Evolutionary conservation across 139 green algal genomes (phyloP).

Genomic region (Chlamydomonas sp.): DNA sequence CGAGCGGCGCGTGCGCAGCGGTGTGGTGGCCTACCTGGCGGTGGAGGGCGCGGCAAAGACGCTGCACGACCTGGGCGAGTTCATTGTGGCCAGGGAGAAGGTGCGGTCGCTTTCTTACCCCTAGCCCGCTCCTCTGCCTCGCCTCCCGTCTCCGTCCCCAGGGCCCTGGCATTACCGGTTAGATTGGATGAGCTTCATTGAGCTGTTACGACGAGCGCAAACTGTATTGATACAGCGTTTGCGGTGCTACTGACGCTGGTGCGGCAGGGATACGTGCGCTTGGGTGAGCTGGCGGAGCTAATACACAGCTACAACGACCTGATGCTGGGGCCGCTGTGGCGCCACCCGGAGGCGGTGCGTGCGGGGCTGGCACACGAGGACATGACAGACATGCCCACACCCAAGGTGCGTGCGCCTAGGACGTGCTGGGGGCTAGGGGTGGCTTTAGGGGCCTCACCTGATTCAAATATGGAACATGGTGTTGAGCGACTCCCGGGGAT

Average conservation of each 20-base stretch:
- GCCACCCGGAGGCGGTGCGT: not conserved
- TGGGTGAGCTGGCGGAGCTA: not conserved
- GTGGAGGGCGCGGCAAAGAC: not conserved
- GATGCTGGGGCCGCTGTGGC: not conserved
- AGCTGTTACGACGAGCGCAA: no score
- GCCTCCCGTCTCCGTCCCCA: no score
- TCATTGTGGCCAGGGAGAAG: not conserved
- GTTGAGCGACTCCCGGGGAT: no score
- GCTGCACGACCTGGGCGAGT: slow-evolving; percentile 5
- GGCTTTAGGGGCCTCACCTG: not conserved
- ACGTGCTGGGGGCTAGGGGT: not conserved
- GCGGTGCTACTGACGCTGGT: not conserved
- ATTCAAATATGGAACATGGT: not conserved
- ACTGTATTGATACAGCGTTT: not conserved
- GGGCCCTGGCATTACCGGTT: no score
- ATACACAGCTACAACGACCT: slow-evolving; percentile 3
- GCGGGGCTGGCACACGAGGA: not conserved
- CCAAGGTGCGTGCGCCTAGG: not conserved
- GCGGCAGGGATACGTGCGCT: not conserved
- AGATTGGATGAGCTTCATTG: no score
- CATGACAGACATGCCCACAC: not conserved
- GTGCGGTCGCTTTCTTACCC: not conserved
- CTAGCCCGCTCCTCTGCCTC: not conserved
- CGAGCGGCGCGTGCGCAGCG: slow-evolving; percentile 2
- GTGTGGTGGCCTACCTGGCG: not conserved